phyloP scores from a whole-genome alignment of 2,329 filamentous ascomycete genomes.

The Diaporthe ampelina region DNA sequence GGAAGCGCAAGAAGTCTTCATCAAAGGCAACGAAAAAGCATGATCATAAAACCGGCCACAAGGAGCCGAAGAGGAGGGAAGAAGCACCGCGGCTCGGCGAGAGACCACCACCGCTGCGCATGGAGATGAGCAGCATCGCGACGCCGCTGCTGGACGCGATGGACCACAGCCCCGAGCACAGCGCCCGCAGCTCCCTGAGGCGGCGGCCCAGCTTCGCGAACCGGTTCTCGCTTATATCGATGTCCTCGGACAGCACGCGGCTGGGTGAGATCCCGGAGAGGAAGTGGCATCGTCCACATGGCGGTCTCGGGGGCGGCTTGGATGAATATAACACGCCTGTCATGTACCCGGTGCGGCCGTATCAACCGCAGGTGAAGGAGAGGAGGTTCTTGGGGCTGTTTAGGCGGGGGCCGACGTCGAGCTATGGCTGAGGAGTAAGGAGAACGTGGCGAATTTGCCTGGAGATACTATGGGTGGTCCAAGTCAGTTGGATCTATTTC shows the following conservation, averaged over 20 bases:
- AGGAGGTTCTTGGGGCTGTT: constrained; percentile 50
- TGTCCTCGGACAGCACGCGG: constrained; percentile 52
- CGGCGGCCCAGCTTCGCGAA: constrained; percentile 40
- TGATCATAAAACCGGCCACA: not conserved
- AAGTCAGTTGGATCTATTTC: not conserved
- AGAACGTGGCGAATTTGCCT: too few relatives aligned
- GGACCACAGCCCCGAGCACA: constrained; percentile 18
- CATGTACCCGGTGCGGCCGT: constrained; percentile 51
- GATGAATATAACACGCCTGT: constrained; percentile 49
- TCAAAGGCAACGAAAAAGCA: constrained; percentile 11
- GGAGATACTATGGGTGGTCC: not conserved
- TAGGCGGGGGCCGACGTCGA: constrained; percentile 36
- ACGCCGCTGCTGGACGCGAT: constrained; percentile 38
- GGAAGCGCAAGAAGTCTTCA: not conserved
- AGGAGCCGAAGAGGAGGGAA: not conserved
- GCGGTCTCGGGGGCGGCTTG: constrained; percentile 39
- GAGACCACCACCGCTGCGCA: constrained; percentile 13
- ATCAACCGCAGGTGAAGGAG: constrained; percentile 46
- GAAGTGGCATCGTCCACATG: constrained; percentile 44
- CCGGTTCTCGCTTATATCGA: constrained; percentile 50
- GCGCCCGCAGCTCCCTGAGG: constrained; percentile 29
- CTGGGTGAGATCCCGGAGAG: constrained; percentile 52
- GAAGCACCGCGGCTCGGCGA: not conserved
- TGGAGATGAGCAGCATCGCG: constrained; percentile 7
- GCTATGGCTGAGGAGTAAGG: not conserved